Conservation (phyloP, 495 filamentous ascomycete species). For the Podospora pseudopauciseta region DNA sequence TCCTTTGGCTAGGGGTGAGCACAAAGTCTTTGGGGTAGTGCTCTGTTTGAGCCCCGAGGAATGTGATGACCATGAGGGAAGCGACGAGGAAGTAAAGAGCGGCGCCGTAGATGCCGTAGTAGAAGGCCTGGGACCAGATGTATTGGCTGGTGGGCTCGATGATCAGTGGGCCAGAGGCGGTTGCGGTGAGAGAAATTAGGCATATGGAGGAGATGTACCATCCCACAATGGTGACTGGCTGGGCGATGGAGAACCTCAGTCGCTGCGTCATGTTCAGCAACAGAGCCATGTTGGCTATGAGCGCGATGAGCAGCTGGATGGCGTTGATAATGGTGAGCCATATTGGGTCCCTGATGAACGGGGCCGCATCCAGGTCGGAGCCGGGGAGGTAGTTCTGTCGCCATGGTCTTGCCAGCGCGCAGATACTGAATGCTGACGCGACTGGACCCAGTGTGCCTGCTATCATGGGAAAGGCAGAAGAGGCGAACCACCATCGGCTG, state of each 20-base stretch:
- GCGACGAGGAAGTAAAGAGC: slow-evolving; percentile 72
- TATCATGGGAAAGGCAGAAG: slow-evolving; percentile 74
- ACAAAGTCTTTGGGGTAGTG: slow-evolving; percentile 69
- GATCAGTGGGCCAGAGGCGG: slow-evolving; percentile 50
- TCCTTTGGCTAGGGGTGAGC: slow-evolving; percentile 70
- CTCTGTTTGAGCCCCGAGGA: slow-evolving; percentile 58
- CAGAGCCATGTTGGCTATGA: slow-evolving; percentile 67
- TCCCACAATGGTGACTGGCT: slow-evolving; percentile 60
- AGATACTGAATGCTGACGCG: slow-evolving; percentile 74
- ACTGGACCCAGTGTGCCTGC: slow-evolving; percentile 84
- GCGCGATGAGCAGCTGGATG: slow-evolving; percentile 64
- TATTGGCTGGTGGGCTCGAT: slow-evolving; percentile 48
- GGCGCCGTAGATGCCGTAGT: slow-evolving; percentile 76
- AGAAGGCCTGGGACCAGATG: slow-evolving; percentile 68
- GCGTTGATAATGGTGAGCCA: slow-evolving; percentile 75
- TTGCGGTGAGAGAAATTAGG: slow-evolving; percentile 56
- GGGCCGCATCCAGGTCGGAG: slow-evolving; percentile 43
- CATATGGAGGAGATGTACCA: slow-evolving; percentile 65
- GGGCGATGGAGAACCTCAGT: slow-evolving; percentile 74
- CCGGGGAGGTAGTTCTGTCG: slow-evolving; percentile 57
- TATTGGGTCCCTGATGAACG: slow-evolving; percentile 59
- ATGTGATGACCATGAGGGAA: slow-evolving; percentile 64
- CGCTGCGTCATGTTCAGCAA: slow-evolving; percentile 81
- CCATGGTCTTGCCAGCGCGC: slow-evolving; percentile 71
- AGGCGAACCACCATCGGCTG: slow-evolving; percentile 83